phyloP scores from a whole-genome alignment of 352 stramenopile species.

The Phytophthora sp. region DNA sequence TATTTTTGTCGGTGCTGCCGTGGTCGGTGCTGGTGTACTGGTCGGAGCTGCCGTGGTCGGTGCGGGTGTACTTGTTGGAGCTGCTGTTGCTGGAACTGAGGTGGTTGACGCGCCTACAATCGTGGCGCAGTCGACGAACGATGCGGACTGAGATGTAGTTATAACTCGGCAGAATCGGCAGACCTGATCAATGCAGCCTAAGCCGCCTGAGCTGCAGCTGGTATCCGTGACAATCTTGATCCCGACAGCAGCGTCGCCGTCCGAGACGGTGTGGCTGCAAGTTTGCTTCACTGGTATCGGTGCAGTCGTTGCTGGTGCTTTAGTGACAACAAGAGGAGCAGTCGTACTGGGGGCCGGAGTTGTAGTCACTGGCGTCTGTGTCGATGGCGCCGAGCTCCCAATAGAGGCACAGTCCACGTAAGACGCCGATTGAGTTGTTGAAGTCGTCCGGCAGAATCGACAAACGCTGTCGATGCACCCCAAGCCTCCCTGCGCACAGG shows the following conservation, averaged over 20 bases:
- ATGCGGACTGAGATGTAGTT: slow-evolving; percentile 25
- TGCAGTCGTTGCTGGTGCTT: not conserved
- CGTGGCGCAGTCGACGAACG: slow-evolving; percentile 33
- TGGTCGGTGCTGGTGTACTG: slow-evolving; percentile 1
- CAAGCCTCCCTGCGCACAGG: slow-evolving; percentile 38
- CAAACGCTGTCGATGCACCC: slow-evolving; percentile 44
- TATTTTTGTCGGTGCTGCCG: not conserved
- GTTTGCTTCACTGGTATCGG: slow-evolving; percentile 6
- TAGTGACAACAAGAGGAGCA: slow-evolving; percentile 8
- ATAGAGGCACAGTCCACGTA: slow-evolving; percentile 27
- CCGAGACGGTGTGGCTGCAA: slow-evolving; percentile 36
- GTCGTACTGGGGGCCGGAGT: slow-evolving; percentile 2
- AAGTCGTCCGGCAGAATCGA: slow-evolving; percentile 38
- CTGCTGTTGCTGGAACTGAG: not conserved
- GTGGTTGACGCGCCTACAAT: slow-evolving; percentile 19
- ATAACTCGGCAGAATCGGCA: slow-evolving; percentile 48
- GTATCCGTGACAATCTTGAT: slow-evolving; percentile 37
- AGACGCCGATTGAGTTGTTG: slow-evolving; percentile 30
- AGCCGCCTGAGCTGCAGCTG: slow-evolving; percentile 31
- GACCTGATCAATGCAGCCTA: slow-evolving; percentile 43
- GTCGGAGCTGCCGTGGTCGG: not conserved
- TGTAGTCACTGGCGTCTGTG: not conserved
- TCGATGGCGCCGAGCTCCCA: not conserved
- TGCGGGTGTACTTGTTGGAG: not conserved
- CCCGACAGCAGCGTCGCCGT: slow-evolving; percentile 39